phyloP scores from a whole-genome alignment of 2,329 filamentous ascomycete species.

The Fusarium denticulatum region DNA sequence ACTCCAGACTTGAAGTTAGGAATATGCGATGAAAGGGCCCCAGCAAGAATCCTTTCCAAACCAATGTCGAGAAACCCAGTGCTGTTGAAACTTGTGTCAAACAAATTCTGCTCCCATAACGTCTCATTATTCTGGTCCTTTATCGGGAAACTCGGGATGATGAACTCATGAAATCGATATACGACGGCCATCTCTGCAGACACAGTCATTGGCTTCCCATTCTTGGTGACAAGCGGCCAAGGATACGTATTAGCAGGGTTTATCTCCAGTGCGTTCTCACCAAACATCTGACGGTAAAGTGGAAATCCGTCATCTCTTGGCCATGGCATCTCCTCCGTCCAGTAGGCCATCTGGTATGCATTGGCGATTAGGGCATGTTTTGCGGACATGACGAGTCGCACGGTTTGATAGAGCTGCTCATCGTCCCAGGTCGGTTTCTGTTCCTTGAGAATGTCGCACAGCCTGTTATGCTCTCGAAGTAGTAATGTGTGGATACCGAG shows the following conservation, averaged over 20 bases:
- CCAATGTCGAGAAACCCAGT: fast-evolving
- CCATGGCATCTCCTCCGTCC: background rate
- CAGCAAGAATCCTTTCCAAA: background rate
- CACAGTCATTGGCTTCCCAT: background rate
- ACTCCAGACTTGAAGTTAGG: background rate
- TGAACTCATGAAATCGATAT: background rate
- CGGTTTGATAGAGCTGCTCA: background rate
- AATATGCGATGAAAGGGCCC: background rate
- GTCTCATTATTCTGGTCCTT: background rate
- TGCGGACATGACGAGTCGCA: background rate
- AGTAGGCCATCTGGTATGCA: background rate
- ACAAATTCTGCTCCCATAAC: background rate
- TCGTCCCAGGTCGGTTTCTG: background rate
- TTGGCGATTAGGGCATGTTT: background rate
- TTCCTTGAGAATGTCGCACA: background rate
- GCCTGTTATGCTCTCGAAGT: background rate
- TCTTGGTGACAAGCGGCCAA: background rate
- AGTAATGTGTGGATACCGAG: background rate
- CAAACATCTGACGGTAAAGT: background rate
- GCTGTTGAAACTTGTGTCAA: background rate
- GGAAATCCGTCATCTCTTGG: background rate
- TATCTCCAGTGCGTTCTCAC: background rate
- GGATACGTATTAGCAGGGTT: background rate
- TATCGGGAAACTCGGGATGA: background rate
- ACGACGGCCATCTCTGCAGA: background rate